These are phyloP conservation scores for Rhodotorula glutinis DNA, from an alignment of 1,284 basidiomycete genomes.

Conservation along the genomic window DNA sequence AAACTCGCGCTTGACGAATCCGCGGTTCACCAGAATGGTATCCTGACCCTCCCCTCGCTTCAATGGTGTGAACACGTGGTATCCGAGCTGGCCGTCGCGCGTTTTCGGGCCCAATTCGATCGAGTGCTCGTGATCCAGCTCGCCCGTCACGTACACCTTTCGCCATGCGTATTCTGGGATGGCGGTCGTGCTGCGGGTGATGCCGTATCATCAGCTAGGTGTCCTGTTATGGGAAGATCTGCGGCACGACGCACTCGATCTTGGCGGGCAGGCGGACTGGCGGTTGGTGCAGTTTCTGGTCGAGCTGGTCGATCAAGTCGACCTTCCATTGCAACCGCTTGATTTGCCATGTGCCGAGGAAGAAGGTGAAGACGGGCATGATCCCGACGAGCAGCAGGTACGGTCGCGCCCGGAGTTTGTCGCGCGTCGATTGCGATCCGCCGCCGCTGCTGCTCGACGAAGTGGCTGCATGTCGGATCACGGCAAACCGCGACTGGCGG, in stretches of 20 bases:
- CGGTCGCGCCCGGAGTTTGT: constrained; percentile 48
- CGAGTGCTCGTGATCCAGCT: constrained; percentile 69
- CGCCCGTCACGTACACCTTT: constrained; percentile 73
- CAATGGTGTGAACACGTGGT: constrained; percentile 81
- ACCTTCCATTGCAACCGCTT: constrained; percentile 93
- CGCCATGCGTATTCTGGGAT: constrained; percentile 84
- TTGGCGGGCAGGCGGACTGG: constrained; percentile 75
- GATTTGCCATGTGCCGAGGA: constrained; percentile 89
- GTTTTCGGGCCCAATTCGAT: constrained; percentile 84
- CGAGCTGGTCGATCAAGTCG: constrained; percentile 85
- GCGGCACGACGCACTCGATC: constrained; percentile 66
- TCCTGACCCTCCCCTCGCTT: constrained; percentile 59
- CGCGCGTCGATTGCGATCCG: constrained; percentile 18
- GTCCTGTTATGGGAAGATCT: too few relatives aligned
- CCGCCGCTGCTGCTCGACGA: constrained; percentile 2
- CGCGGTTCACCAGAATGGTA: constrained; percentile 79
- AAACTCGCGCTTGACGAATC: constrained; percentile 64
- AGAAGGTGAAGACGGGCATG: constrained; percentile 86
- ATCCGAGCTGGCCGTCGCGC: constrained; percentile 79
- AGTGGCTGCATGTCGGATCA: constrained; percentile 11
- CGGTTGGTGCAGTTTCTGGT: constrained; percentile 78
- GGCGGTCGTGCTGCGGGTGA: constrained; percentile 50
- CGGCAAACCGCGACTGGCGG: neutral
- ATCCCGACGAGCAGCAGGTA: constrained; percentile 71
- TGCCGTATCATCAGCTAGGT: neutral